Base-by-base conservation (phyloP, 108 stramenopile genomes). In the Pelagomonas calceolata region DNA sequence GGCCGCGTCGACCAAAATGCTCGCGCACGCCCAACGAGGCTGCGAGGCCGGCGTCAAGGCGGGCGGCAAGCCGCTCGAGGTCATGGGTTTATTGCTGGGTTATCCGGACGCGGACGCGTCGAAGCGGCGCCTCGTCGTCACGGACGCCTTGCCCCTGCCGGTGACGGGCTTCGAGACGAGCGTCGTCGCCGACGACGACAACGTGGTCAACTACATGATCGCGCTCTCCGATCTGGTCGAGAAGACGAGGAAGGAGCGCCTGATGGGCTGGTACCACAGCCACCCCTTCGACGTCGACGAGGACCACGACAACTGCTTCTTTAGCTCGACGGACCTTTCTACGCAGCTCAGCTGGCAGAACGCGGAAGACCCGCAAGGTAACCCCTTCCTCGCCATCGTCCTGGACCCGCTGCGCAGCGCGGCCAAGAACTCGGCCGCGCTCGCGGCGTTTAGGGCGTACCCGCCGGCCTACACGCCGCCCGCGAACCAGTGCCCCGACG, bases 171-270 rank as follows among this genome's bases (percentile, higher is more conserved):
- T 94, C 70, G 96, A 97, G 78, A 95, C 94, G 0, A 71, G 89
- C 15, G 96, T 97, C 51, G 81, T 99, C 45, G 97, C 95, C 36
- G 98, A 99, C 66, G 95, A 97, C 66, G 70, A 79, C 65, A 79
- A 86, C 66, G 96, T 99, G 26, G 86, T 93, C 71, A 97, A 97
- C 71, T 95, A 96, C 83, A 97, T 97, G 96, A 98, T 96, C 80
- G 80, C 87, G 30, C 83, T 99, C 10, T 90, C 91, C 9, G 98
- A 98, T 75, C 76, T 77, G n/a, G 71, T 96, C 37, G 98, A 96
- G 74, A n/a, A 64, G 7, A 92, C 93, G 1, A 89, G 94, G 4
- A 81, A 86, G 51, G 76, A 76, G 33, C 70, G 70, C 34, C 37
- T 76, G 16, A 71, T 76, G 67, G 85, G 85, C 44, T 98, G 96